A percentile compares a stretch with the other conserved stretches of the same genome.
These are phyloP conservation scores for Metschnikowia cerradonensis DNA, from an alignment of 805 yeast genomes.

Conservation along the genomic window DNA sequence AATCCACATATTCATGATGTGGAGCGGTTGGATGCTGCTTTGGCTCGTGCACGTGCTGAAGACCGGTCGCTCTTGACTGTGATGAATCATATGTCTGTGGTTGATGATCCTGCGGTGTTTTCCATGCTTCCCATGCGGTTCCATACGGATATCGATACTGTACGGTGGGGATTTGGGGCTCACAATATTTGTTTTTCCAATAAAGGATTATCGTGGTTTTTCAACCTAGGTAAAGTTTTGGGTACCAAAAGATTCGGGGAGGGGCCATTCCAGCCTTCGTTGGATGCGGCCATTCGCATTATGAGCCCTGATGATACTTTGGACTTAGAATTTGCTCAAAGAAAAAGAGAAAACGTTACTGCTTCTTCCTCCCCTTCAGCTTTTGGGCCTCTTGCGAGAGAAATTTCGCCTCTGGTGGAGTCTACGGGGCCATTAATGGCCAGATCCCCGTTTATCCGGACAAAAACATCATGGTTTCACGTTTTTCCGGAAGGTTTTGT, in stretches of 20 bases:
- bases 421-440: slow-evolving; percentile 30
- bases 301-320: slow-evolving; percentile 74
- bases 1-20: slow-evolving; percentile 58
- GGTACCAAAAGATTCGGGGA: slow-evolving; percentile 84
- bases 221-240: slow-evolving; percentile 84
- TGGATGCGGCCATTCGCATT: slow-evolving; percentile 81
- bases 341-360: not conserved
- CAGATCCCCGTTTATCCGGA: slow-evolving; percentile 52
- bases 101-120: slow-evolving; percentile 91
- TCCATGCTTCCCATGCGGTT: slow-evolving; percentile 75
- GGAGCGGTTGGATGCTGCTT: slow-evolving; percentile 60
- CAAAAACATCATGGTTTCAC: slow-evolving; percentile 84
- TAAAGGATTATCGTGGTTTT: slow-evolving; percentile 51
- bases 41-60: slow-evolving; percentile 59
- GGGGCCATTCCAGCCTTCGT: slow-evolving; percentile 87
- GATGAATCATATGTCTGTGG: slow-evolving; percentile 89
- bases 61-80: slow-evolving; percentile 76
- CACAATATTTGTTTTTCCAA: slow-evolving; percentile 79
- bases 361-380: not conserved
- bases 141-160: slow-evolving; percentile 56
- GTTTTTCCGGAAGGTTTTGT: slow-evolving; percentile 95
- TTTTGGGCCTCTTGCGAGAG: slow-evolving; percentile 14
- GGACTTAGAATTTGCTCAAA: slow-evolving; percentile 35
- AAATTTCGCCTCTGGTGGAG: slow-evolving; percentile 27
- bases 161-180: slow-evolving; percentile 96